These are phyloP conservation scores for Phytophthora cactorum DNA, from an alignment of 352 stramenopile genomes.

Conservation along the genomic window DNA sequence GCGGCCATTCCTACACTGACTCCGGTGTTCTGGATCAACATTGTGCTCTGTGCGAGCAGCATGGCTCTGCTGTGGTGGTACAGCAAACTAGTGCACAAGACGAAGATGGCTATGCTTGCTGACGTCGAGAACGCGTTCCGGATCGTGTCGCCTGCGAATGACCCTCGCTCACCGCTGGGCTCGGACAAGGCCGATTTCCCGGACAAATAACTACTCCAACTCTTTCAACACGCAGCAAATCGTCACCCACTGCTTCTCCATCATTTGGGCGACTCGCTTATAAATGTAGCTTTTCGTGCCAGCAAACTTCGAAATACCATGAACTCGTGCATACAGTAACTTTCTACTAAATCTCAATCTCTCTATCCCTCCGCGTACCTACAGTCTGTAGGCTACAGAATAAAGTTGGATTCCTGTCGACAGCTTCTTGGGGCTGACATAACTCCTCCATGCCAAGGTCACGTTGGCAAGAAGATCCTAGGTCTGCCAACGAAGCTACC, in stretches of 20 bases:
- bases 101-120: conserved; percentile 48
- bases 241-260: no score
- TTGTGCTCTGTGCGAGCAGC: conserved; percentile 56
- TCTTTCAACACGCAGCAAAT: not conserved
- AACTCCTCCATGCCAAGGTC: not conserved
- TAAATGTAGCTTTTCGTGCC: not conserved
- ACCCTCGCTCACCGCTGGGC: conserved; percentile 48
- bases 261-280: not conserved
- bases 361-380: not conserved
- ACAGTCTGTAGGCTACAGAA: not conserved
- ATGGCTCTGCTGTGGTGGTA: conserved; percentile 70
- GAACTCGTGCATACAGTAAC: not conserved
- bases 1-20: conserved; percentile 63
- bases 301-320: not conserved
- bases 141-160: conserved; percentile 29
- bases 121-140: conserved; percentile 45
- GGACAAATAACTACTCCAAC: not conserved
- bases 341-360: not conserved
- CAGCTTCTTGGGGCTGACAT: no score
- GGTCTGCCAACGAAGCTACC: not conserved
- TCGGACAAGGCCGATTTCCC: conserved; percentile 39
- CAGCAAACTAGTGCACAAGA: conserved; percentile 50
- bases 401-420: no score
- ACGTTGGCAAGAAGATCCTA: not conserved
- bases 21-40: conserved; percentile 81